Base-by-base conservation (phyloP, 2,329 filamentous ascomycete species). In the Penicillium sp. region DNA sequence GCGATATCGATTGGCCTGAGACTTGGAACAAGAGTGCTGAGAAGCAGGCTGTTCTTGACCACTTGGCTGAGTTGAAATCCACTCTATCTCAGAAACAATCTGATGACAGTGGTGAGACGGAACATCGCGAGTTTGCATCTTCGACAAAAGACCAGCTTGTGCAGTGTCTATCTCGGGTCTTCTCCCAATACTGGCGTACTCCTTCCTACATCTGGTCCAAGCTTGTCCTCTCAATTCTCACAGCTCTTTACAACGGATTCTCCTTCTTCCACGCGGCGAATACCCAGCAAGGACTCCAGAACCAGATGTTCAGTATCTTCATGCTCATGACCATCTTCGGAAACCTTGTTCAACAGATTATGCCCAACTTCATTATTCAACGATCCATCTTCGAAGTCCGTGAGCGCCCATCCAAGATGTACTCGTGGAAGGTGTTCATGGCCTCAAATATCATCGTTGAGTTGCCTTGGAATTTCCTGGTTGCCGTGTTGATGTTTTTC, bases 291-390 rank as follows among this genome's bases (percentile, higher is more conserved):
- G 91, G 91, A 61, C 80, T 96, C 4, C 90, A 93, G 75, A 96
- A 96, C 77, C 90, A 96, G 72, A 91, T 95, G 86, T 96, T 96
- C 71, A 84, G 87, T 73, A 89, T 96, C 64, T 96, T 96, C 83
- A 90, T 95, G 83, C 77, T 95, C 55, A 79, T 90, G 56, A 93
- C 88, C 45, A 86, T 96, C 70, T 96, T 96, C 70, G 89, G 89
- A 56, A 78, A 78, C 63, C 63, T 79, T 47, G 73, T 77, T 9
- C 76, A 79, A 54, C 76, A 84, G 64, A 84, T 86, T 60, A 84
- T 85, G 75, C 84, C 84, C 1, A 75, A 82, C 39, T 87, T 86
- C 66, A 77, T 83, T 48, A 83, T 80, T 2, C 83, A 86, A 65
- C 79, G 84, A 48, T 78, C 81, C 2, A 74, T 87, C 5, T 86